phyloP scores from a whole-genome alignment of 148 eudicot species.

The Pharnaceum exiguum region DNA sequence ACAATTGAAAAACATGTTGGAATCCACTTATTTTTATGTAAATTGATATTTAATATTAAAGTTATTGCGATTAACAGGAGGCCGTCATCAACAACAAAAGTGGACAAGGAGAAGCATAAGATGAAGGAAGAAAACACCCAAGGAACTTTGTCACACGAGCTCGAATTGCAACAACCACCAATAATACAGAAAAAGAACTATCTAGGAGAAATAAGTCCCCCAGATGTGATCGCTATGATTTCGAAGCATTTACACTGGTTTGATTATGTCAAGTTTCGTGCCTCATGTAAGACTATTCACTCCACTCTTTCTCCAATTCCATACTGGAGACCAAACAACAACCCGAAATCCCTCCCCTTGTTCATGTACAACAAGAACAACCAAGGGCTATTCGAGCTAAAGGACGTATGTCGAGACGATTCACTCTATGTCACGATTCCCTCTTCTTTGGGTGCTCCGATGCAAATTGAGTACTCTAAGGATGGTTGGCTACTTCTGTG shows the following conservation, averaged over 20 bases:
- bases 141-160: too few species aligned
- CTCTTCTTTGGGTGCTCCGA: neutral
- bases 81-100: too few species aligned
- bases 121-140: too few species aligned
- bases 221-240: neutral
- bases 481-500: neutral
- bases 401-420: neutral
- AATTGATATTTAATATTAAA: too few species aligned
- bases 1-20: too few species aligned
- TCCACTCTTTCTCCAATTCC: neutral
- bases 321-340: neutral
- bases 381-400: neutral
- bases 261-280: neutral
- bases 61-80: too few species aligned
- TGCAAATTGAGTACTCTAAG: neutral
- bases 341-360: neutral
- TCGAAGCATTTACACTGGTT: neutral
- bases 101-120: too few species aligned
- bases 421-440: neutral
- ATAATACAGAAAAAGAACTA: too few species aligned
- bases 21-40: too few species aligned
- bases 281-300: neutral
- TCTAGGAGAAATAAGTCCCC: neutral
- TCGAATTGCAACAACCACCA: too few species aligned
- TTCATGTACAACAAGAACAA: neutral